Conservation (phyloP, 257 asterid genomes). For the Plantago major region DNA sequence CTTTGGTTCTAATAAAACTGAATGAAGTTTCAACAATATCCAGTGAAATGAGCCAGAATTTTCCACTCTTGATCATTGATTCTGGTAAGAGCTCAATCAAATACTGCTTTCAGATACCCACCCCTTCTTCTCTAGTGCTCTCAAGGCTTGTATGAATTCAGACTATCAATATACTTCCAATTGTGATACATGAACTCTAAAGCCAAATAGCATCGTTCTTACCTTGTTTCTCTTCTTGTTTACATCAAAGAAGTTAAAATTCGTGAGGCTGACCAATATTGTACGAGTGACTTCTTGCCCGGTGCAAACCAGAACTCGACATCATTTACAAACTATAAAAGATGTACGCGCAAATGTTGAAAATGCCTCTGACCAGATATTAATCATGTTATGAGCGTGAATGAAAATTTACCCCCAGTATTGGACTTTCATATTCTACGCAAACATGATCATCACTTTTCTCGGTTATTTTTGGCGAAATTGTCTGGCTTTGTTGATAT, state of each 20-base stretch:
- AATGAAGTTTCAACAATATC: no score
- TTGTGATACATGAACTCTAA: background rate
- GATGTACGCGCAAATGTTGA: background rate
- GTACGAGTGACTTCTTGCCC: constrained; percentile 63
- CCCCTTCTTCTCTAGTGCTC: constrained; percentile 81
- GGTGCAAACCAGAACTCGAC: constrained; percentile 95
- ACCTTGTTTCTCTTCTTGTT: constrained; percentile 85
- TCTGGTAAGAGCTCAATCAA: constrained; percentile 24
- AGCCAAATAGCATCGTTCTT: background rate
- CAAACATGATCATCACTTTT: constrained; percentile 67
- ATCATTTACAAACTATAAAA: constrained; percentile 71
- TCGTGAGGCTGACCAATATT: constrained; percentile 89
- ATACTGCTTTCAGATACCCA: constrained; percentile 70
- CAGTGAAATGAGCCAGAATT: background rate
- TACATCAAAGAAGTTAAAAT: constrained; percentile 64
- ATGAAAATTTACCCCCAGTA: constrained; percentile 56
- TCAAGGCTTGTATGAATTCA: constrained; percentile 49
- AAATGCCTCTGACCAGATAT: background rate
- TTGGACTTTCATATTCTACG: constrained; percentile 80
- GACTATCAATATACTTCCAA: background rate
- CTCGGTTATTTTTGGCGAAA: constrained; percentile 61
- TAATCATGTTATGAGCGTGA: background rate
- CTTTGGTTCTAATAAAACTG: no score
- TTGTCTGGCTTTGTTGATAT: constrained; percentile 83
- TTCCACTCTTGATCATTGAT: constrained; percentile 1